Conservation (phyloP, 2,329 filamentous ascomycete genomes). For the Xylariaceae sp. region DNA sequence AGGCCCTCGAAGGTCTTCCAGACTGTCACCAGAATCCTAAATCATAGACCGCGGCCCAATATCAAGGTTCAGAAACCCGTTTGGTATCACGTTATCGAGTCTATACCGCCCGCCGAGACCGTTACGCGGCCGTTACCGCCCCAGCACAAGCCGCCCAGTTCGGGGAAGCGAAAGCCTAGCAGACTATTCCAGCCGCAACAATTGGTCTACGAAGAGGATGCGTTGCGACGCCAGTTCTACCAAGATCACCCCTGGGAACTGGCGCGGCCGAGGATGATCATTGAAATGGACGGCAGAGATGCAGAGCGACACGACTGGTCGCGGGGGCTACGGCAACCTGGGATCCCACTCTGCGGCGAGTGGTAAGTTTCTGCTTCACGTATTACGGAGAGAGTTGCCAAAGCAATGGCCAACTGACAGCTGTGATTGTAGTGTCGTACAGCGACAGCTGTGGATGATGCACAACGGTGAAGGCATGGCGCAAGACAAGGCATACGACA, state of each 20-base stretch:
- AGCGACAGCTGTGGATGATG: constrained; percentile 86
- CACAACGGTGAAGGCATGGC: constrained; percentile 55
- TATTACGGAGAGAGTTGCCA: neutral
- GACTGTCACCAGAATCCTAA: constrained; percentile 37
- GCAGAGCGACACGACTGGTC: constrained; percentile 75
- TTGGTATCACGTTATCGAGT: constrained; percentile 51
- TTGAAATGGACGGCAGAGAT: constrained; percentile 85
- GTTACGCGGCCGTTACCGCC: constrained; percentile 51
- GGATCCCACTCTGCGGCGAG: constrained; percentile 76
- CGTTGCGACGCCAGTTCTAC: constrained; percentile 76
- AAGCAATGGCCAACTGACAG: constrained; percentile 1
- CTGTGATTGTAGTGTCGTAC: constrained; percentile 66
- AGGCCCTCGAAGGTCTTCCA: constrained; percentile 43
- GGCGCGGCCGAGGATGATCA: constrained; percentile 76
- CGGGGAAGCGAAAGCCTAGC: constrained; percentile 61
- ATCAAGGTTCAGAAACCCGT: constrained; percentile 36
- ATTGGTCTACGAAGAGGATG: constrained; percentile 79
- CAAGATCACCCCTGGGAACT: constrained; percentile 96
- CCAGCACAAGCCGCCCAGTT: constrained; percentile 40
- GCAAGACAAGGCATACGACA: constrained; percentile 73
- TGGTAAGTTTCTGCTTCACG: constrained; percentile 50
- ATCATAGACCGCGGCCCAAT: constrained; percentile 32
- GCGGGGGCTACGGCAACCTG: constrained; percentile 65
- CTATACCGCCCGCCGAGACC: constrained; percentile 56
- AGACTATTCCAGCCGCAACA: constrained; percentile 75